Evolutionary conservation across 139 green algal genomes (phyloP), one percentile per base, ranked within the genome.

Genomic region (Tetratostichococcus sp.): DNA sequence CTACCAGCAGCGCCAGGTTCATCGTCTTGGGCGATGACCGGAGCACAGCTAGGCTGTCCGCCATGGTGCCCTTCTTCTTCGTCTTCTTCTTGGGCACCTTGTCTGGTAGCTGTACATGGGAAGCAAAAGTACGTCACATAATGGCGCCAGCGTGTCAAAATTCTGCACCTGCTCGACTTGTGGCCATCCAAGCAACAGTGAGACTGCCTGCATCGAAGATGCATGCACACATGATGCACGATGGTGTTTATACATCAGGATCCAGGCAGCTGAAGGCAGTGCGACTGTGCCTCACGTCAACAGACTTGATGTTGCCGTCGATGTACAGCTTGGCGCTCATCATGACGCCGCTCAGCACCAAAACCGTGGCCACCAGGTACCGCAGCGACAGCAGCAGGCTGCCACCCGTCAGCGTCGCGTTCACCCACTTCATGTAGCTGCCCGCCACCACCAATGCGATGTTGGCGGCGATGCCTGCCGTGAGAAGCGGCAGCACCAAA

Each of bases 391-490:
- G 65, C 72, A 78, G 76, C 74, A 76, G 67, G 28, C 50, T 78
- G 43, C 76, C 79, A 5, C 68, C 70, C 21, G 76, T 69, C 3
- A 86, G 21, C 22, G 33, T 67, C 2, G 57, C 31, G 75, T 86
- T 91, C 31, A 90, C 79, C 34, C 58, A 81, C 76, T 93, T 91
- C 65, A 93, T 86, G 74, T 83, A 89, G 75, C 71, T 81, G 31
- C 83, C 80, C 19, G 82, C 71, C 23, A 80, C 73, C 31, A 95
- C 89, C 31, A 95, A 76, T 0, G 89, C 90, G 26, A 96, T 75
- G 71, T 95, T 96, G 72, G 89, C 85, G 34, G 86, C 84, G 31
- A 97, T 89, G 43, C 92, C 92, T 85, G 96, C 92, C 6, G 88
- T n/a, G n/a, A n/a, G n/a, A n/a, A n/a, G n/a, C n/a, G n/a, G n/a